Evolutionary conservation across 169 alveolate species (phyloP).

Genomic region (Plasmodium gonderi): DNA sequence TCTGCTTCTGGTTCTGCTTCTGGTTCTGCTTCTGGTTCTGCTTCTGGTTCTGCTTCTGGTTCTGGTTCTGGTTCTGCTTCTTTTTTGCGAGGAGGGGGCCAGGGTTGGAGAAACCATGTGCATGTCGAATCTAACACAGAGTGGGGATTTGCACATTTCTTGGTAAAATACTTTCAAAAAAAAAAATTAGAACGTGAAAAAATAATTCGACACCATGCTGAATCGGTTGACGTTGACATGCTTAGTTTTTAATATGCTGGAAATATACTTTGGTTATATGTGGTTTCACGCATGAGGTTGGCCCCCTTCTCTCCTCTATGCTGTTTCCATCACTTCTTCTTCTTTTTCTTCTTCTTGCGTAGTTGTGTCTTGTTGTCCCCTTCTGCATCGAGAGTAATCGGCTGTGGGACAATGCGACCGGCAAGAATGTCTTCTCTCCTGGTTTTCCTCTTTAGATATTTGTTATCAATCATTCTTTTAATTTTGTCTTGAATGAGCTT

Average conservation of each 20-base stretch:
- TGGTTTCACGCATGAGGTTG: not conserved
- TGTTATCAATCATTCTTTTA: constrained; percentile 30
- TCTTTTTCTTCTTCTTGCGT: constrained; percentile 17
- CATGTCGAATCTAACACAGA: too few species aligned
- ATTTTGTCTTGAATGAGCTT: constrained; percentile 31
- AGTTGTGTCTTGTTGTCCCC: not conserved
- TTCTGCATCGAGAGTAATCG: not conserved
- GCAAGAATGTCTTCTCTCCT: constrained; percentile 24
- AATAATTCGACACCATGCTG: too few species aligned
- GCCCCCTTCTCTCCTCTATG: not conserved
- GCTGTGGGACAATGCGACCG: not conserved
- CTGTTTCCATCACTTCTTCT: not conserved
- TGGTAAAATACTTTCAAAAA: too few species aligned
- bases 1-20: not conserved
- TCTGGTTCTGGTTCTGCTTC: not conserved
- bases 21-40: not conserved
- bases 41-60: not conserved
- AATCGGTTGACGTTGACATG: too few species aligned
- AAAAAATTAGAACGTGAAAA: too few species aligned
- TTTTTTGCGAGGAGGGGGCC: too few species aligned
- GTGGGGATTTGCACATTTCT: not conserved
- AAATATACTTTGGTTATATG: too few species aligned
- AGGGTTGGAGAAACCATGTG: too few species aligned
- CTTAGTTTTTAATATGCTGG: too few species aligned
- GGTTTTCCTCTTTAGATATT: constrained; percentile 48